phyloP scores from a whole-genome alignment of 176 grass and related monocot genomes.

The Metroxylon sagu region DNA sequence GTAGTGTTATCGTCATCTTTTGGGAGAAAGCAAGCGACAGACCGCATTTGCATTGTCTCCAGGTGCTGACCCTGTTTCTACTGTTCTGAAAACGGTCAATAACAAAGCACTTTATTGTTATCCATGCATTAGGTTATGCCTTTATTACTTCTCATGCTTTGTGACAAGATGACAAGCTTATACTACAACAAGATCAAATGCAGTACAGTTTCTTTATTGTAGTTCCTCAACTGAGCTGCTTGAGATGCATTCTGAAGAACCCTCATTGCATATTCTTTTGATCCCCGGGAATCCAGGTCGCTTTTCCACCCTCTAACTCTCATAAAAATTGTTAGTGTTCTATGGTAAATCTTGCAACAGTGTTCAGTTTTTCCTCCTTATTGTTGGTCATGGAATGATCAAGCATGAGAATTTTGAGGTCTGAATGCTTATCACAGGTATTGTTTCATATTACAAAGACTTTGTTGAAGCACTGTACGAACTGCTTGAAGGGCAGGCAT shows the following conservation, averaged over 20 bases:
- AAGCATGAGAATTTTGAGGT: not conserved
- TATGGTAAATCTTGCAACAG: not conserved
- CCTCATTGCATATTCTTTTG: conserved; percentile 45
- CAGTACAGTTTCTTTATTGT: conserved; percentile 1
- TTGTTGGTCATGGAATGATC: not conserved
- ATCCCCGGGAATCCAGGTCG: conserved; percentile 84
- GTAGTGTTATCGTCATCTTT: conserved; percentile 9
- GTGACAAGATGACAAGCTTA: not conserved
- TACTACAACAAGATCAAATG: not conserved
- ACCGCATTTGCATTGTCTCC: conserved; percentile 23
- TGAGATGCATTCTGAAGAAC: conserved; percentile 60
- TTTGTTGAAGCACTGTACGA: conserved; percentile 61
- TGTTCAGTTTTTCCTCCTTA: not conserved
- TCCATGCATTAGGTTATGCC: not conserved
- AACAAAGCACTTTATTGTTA: not conserved
- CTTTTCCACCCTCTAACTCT: no score
- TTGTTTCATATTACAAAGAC: conserved; percentile 63
- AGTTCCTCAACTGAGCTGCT: conserved; percentile 64
- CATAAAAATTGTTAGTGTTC: no score
- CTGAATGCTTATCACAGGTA: conserved; percentile 29
- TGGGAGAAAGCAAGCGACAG: conserved; percentile 16
- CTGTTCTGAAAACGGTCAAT: not conserved
- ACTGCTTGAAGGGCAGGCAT: conserved; percentile 57
- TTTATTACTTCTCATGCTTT: not conserved
- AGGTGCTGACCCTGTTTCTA: conserved; percentile 19